Conservation (phyloP, 257 asterid genomes). For the Petrea volubilis region DNA sequence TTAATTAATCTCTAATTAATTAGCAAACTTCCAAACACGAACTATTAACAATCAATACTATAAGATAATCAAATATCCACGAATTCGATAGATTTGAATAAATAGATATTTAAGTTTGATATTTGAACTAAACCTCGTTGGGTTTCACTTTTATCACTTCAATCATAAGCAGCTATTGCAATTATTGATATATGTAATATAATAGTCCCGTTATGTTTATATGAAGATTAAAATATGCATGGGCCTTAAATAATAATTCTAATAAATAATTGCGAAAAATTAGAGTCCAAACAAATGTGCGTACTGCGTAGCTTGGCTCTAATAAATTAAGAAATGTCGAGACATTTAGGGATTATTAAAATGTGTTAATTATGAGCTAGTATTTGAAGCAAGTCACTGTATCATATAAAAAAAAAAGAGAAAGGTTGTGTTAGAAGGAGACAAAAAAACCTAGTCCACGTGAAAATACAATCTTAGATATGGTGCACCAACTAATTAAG, state of each 20-base stretch:
- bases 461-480: neutral
- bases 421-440: neutral
- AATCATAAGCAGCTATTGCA: no score
- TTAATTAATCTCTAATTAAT: no score
- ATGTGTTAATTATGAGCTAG: neutral
- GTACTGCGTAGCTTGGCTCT: neutral
- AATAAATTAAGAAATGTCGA: neutral
- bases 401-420: neutral
- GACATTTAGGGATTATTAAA: neutral
- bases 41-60: no score
- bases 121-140: no score
- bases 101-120: no score
- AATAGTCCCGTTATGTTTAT: no score
- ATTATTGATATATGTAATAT: no score
- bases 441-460: conserved; percentile 6
- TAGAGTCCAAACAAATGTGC: neutral
- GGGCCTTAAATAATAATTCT: neutral
- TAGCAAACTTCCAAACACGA: no score
- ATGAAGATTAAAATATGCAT: neutral
- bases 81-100: no score
- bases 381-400: neutral
- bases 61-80: no score
- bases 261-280: neutral
- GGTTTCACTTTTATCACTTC: no score
- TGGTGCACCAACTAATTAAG: neutral